Conservation (phyloP, 2,329 filamentous ascomycete species). For the Metarhizium anisopliae region DNA sequence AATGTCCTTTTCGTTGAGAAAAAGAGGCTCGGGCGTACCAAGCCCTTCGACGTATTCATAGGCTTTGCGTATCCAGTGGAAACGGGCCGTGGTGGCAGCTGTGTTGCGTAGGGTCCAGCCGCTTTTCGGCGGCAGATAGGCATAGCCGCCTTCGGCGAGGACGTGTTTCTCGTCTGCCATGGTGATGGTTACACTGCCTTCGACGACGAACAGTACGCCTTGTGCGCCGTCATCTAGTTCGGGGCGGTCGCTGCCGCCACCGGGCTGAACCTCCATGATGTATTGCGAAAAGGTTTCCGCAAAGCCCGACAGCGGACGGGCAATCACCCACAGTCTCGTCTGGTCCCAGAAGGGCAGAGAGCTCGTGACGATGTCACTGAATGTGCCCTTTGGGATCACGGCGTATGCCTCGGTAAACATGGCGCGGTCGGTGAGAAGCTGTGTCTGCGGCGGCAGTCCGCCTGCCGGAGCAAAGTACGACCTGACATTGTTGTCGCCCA, state of each 20-base stretch:
- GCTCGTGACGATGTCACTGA: slow-evolving; percentile 7
- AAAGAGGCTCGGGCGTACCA: not conserved
- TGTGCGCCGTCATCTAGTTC: slow-evolving; percentile 1
- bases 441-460: slow-evolving; percentile 6
- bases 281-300: slow-evolving; percentile 7
- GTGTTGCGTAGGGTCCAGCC: slow-evolving; percentile 2
- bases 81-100: not conserved
- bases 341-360: slow-evolving; percentile 5
- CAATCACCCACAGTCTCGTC: slow-evolving; percentile 6
- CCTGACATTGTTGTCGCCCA: not conserved
- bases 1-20: slow-evolving; percentile 3
- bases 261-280: slow-evolving; percentile 6
- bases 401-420: slow-evolving; percentile 7
- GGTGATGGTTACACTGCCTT: not conserved
- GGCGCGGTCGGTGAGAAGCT: slow-evolving; percentile 7
- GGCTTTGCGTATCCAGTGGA: slow-evolving; percentile 7
- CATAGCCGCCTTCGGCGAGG: slow-evolving; percentile 4
- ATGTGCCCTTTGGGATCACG: slow-evolving; percentile 6
- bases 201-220: slow-evolving; percentile 5
- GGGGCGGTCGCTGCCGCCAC: slow-evolving; percentile 2
- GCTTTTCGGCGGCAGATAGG: slow-evolving; percentile 1
- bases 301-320: slow-evolving; percentile 6
- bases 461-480: slow-evolving; percentile 4
- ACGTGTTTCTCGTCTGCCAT: not conserved
- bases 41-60: slow-evolving; percentile 2